Evolutionary conservation across 495 filamentous ascomycete genomes (phyloP).

Genomic region (Podospora pseudopauciseta): DNA sequence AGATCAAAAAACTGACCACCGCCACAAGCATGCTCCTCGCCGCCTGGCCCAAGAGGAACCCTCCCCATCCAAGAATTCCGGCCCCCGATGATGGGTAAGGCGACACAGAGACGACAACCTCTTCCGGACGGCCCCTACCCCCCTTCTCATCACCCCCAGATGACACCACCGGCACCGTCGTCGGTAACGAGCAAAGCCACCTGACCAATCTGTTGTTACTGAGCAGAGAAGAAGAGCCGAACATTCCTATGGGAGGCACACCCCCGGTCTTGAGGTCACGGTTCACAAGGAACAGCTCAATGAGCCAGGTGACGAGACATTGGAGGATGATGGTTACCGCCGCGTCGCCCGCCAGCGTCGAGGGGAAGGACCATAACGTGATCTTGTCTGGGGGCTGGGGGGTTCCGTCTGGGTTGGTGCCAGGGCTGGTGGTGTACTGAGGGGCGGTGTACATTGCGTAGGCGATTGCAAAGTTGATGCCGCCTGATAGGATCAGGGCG

Average conservation of each 20-base stretch:
- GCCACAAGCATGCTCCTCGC: conserved; percentile 31
- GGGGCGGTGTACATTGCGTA: conserved; percentile 31
- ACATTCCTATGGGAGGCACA: conserved; percentile 35
- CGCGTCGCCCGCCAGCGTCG: conserved; percentile 44
- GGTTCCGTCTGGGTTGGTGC: neutral
- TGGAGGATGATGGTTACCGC: conserved; percentile 37
- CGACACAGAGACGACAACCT: neutral
- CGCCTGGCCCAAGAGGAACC: conserved; percentile 21
- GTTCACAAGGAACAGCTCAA: conserved; percentile 34
- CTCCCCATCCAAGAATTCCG: conserved; percentile 14
- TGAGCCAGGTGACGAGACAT: conserved; percentile 33
- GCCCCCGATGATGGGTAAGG: neutral
- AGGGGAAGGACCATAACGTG: conserved; percentile 40
- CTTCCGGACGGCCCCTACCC: neutral
- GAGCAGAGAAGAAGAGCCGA: neutral
- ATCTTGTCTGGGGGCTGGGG: conserved; percentile 20
- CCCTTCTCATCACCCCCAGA: neutral
- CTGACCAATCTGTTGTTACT: conserved; percentile 15
- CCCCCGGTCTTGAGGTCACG: conserved; percentile 34
- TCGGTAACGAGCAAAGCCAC: conserved; percentile 39
- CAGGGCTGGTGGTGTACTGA: neutral
- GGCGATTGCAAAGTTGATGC: conserved; percentile 45
- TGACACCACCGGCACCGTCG: too few species aligned
- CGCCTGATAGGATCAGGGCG: conserved; percentile 38
- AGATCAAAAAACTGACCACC: conserved; percentile 23